Percentiles rank a stretch among this genome's conserved stretches.
Conservation (phyloP, 352 stramenopile species). For the Elongisporangium anandrum region DNA sequence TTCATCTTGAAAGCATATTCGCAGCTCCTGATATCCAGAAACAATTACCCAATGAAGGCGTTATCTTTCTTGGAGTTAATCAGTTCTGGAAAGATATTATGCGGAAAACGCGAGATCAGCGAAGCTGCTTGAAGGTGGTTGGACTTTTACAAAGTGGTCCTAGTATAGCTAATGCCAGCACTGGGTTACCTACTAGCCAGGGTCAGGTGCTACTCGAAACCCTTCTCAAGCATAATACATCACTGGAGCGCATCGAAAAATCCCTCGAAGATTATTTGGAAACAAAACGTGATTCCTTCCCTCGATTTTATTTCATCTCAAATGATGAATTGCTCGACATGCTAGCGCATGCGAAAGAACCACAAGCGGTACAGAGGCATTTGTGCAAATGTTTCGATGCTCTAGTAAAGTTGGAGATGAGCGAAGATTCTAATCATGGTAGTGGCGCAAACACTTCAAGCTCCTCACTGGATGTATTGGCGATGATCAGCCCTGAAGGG, state of each 20-base stretch:
- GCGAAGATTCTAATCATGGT: conserved; percentile 24
- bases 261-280: conserved; percentile 81
- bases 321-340: conserved; percentile 87
- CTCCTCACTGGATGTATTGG: conserved; percentile 52
- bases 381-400: conserved; percentile 85
- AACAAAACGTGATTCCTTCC: conserved; percentile 80
- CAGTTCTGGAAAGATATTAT: conserved; percentile 84
- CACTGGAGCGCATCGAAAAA: conserved; percentile 73
- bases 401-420: conserved; percentile 73
- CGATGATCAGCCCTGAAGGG: conserved; percentile 79
- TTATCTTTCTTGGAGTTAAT: conserved; percentile 55
- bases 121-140: conserved; percentile 61
- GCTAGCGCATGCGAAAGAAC: conserved; percentile 74
- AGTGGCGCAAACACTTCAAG: conserved; percentile 1
- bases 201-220: conserved; percentile 52
- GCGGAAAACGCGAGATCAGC: conserved; percentile 52
- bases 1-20: conserved; percentile 84
- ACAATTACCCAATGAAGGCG: conserved; percentile 64
- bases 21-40: conserved; percentile 78
- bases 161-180: conserved; percentile 10
- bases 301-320: conserved; percentile 87
- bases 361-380: conserved; percentile 71
- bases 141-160: conserved; percentile 9
- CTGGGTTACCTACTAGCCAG: conserved; percentile 8
- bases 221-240: conserved; percentile 63